Evolutionary conservation across 164 flowering plant species (phyloP).

Genomic region (Annona cherimola): DNA sequence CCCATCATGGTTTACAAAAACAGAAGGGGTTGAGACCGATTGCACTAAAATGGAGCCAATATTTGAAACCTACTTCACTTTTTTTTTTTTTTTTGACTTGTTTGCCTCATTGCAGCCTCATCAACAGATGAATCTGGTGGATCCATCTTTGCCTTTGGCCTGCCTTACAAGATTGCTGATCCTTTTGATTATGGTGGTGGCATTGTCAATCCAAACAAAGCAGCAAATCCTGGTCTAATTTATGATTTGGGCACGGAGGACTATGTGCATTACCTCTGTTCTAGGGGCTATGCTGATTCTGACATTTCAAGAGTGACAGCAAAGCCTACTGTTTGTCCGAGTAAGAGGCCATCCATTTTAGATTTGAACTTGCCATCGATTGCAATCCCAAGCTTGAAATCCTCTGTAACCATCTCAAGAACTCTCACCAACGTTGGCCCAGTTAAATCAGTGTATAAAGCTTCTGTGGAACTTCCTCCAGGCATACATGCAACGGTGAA

Average conservation of each 20-base stretch:
- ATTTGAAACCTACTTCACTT: slow-evolving; percentile 13
- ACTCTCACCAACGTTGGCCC: slow-evolving; percentile 45
- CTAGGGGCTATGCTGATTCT: slow-evolving; percentile 26
- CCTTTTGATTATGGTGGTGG: slow-evolving; percentile 45
- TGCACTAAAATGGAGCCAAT: neutral
- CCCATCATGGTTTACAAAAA: neutral
- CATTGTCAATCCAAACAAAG: slow-evolving; percentile 32
- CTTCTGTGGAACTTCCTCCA: slow-evolving; percentile 35
- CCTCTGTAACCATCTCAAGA: slow-evolving; percentile 28
- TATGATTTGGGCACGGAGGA: slow-evolving; percentile 24
- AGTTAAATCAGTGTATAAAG: slow-evolving; percentile 9
- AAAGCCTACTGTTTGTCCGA: slow-evolving; percentile 10
- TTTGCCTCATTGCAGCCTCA: neutral
- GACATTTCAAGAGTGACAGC: slow-evolving; percentile 21
- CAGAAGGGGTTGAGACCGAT: too few relatives aligned
- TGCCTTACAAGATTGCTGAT: slow-evolving; percentile 24
- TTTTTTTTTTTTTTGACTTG: neutral
- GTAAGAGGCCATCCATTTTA: neutral
- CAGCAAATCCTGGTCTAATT: slow-evolving; percentile 28
- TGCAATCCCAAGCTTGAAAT: slow-evolving; percentile 35
- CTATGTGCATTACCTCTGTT: slow-evolving; percentile 36
- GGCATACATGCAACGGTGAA: slow-evolving; percentile 34
- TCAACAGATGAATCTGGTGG: neutral
- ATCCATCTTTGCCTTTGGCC: neutral
- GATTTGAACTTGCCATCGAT: slow-evolving; percentile 50